Conservation (phyloP, 2,329 filamentous ascomycete species). For the Stagonosporopsis chrysanthemi region DNA sequence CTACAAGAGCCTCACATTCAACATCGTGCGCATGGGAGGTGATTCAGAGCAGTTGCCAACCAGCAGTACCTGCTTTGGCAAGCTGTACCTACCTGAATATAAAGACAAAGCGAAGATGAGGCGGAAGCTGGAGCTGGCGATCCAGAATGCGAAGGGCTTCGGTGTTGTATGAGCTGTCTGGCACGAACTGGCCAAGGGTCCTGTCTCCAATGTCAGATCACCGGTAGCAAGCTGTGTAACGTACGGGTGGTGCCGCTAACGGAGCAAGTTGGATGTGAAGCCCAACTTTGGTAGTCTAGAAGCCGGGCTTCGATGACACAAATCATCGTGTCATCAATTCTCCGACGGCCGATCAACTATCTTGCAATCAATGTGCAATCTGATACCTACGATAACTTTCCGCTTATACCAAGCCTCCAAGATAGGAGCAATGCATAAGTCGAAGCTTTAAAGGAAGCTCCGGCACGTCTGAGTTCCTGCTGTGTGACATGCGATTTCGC, state of each 20-base stretch:
- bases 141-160: slow-evolving; percentile 10
- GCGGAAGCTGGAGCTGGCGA: slow-evolving; percentile 79
- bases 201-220: neutral
- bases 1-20: slow-evolving; percentile 80
- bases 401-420: slow-evolving; percentile 1
- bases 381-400: slow-evolving; percentile 9
- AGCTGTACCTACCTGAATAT: slow-evolving; percentile 85
- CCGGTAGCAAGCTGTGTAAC: neutral
- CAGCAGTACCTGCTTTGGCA: slow-evolving; percentile 92
- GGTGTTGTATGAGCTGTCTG: slow-evolving; percentile 65
- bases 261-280: slow-evolving; percentile 5
- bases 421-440: slow-evolving; percentile 9
- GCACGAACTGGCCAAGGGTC: slow-evolving; percentile 10
- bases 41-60: slow-evolving; percentile 74
- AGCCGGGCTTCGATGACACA: slow-evolving; percentile 6
- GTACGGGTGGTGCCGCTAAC: slow-evolving; percentile 16
- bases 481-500: neutral
- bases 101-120: slow-evolving; percentile 71
- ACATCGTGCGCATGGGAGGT: slow-evolving; percentile 77
- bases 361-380: slow-evolving; percentile 11
- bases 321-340: slow-evolving; percentile 8
- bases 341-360: slow-evolving; percentile 5
- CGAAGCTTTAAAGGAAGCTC: slow-evolving; percentile 7
- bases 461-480: neutral
- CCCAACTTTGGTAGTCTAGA: neutral